Evolutionary conservation across 2,329 filamentous ascomycete species (phyloP).

Genomic region (Curvularia spicifera): DNA sequence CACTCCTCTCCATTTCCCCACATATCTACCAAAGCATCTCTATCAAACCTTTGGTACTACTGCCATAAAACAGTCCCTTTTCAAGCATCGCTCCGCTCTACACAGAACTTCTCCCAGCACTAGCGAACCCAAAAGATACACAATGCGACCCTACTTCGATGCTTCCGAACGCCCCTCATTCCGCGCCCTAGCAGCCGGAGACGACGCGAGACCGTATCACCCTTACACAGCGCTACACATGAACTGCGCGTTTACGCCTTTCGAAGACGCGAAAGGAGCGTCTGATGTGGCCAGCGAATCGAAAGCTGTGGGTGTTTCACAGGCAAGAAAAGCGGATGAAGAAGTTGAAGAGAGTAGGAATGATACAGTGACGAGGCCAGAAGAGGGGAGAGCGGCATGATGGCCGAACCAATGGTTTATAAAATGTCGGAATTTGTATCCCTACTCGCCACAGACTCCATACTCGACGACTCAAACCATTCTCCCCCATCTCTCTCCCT

Average conservation of each 20-base stretch:
- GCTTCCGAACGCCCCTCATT: conserved; percentile 20
- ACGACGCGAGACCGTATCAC: conserved; percentile 1
- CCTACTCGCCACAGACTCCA: no score
- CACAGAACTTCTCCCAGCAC: no score
- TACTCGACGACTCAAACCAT: no score
- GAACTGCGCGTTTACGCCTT: background rate
- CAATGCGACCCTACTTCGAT: conserved; percentile 13
- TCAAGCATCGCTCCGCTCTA: background rate
- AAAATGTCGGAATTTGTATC: no score
- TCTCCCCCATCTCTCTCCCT: background rate
- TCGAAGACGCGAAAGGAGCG: background rate
- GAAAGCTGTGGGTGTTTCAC: background rate
- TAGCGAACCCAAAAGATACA: background rate
- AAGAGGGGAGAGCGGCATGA: no score
- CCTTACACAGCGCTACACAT: background rate
- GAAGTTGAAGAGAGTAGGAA: background rate
- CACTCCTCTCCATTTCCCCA: background rate
- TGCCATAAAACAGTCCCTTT: background rate
- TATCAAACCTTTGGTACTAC: background rate
- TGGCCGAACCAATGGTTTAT: no score
- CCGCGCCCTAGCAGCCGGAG: background rate
- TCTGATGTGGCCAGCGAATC: no score
- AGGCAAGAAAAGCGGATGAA: background rate
- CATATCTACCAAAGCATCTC: background rate
- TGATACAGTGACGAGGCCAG: no score